Evolutionary conservation across 2,329 filamentous ascomycete genomes (phyloP), one percentile per base, ranked within the genome.

Genomic region (Fusarium abutilonis): DNA sequence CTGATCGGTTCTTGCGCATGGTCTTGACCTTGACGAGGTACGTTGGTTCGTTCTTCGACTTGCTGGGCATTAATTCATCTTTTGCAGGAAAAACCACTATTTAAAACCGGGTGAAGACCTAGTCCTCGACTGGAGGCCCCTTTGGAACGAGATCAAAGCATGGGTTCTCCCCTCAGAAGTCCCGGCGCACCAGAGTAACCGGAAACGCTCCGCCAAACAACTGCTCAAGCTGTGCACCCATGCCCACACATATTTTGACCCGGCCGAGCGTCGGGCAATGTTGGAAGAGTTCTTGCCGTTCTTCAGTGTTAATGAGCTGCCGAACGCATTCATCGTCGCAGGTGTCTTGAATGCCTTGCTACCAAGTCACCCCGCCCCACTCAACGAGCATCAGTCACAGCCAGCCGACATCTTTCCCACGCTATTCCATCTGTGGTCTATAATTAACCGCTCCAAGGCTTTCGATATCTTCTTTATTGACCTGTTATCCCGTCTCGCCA

Each of bases 1-100:
- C 92, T 5, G 96, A 99, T 77, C 87, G 94, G 57, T 99, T 99
- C 75, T 86, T 94, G 41, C 95, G 92, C 81, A 98, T 98, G 93
- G 94, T 98, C 72, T 90, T 97, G 77, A 88, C 92, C 10, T 79
- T 99, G 68, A 96, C 93, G n/a, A 96, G 95, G 93, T 95, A 79
- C 77, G 88, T 79, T 52, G 38, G 17, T 29, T 34, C 23, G 32
- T 28, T 19, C 8, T 19, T 38, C 48, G 23, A 53, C 57, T 44
- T 61, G 19, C 45, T 43, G 40, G 23, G 46, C 42, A 53, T 56
- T 57, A 47, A 60, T 50, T 40, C 29, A 55, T 49, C 48, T 44
- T 41, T 28, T 42, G 21, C 66, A 95, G 92, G 78, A 93, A 94
- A 73, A 97, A 96, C 74, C 94, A 98, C 78, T 98, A 98, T 76